Evolutionary conservation across 148 eudicot genomes (phyloP).

Genomic region (Rhododendron ovatum): DNA sequence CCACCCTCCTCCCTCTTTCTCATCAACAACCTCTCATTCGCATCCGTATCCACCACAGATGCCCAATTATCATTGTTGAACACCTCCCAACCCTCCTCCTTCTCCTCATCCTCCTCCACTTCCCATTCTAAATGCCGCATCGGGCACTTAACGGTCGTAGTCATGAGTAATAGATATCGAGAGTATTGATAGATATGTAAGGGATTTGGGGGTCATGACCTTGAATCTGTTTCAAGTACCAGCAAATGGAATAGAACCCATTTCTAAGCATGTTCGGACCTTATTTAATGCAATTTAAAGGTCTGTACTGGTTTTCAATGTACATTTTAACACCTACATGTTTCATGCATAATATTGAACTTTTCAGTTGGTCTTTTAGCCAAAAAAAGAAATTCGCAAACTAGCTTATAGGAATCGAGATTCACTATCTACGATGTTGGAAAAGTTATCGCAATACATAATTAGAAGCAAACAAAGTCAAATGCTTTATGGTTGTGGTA

Average conservation of each 20-base stretch:
- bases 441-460: background rate
- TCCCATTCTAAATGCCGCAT: background rate
- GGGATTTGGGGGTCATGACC: background rate
- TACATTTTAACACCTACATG: background rate
- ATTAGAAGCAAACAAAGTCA: background rate
- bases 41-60: conserved; percentile 68
- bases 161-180: background rate
- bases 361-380: background rate
- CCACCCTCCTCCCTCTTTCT: conserved; percentile 23
- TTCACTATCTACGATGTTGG: background rate
- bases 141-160: background rate
- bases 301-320: background rate
- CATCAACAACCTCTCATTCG: conserved; percentile 60
- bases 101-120: conserved; percentile 34
- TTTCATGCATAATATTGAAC: background rate
- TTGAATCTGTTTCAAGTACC: background rate
- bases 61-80: conserved; percentile 89
- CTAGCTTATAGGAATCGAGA: background rate
- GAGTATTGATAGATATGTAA: background rate
- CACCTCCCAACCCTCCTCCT: conserved; percentile 30
- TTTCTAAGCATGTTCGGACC: background rate
- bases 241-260: background rate
- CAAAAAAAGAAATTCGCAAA: background rate
- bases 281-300: background rate
- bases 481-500: background rate